phyloP scores from a whole-genome alignment of 2,329 filamentous ascomycete species.

The Arthrobotrys pseudoclavata region DNA sequence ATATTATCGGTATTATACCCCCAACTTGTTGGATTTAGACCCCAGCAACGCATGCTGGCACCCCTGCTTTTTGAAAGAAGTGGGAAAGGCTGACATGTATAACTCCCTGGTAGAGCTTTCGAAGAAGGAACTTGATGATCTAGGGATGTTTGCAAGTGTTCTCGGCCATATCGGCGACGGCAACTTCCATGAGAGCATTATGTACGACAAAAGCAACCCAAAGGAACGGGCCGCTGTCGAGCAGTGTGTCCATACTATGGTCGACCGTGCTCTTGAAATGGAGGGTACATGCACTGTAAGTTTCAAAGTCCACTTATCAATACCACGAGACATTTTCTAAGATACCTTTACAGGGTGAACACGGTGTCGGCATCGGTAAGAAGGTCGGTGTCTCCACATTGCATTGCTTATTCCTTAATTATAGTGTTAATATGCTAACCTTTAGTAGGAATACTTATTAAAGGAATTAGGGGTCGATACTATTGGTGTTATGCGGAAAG shows the following conservation, averaged over 20 bases:
- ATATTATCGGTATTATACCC: constrained; percentile 73
- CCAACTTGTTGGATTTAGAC: constrained; percentile 41
- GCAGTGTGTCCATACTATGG: constrained; percentile 88
- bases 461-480: constrained; percentile 85
- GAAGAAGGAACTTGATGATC: constrained; percentile 87
- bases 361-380: constrained; percentile 87
- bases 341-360: constrained; percentile 74
- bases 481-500: constrained; percentile 83
- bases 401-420: background rate
- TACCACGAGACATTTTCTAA: constrained; percentile 29
- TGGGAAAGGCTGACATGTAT: constrained; percentile 18
- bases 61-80: background rate
- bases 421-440: background rate
- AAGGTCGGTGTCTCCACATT: constrained; percentile 68
- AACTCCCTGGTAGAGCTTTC: constrained; percentile 75
- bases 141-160: constrained; percentile 88
- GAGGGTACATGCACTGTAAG: constrained; percentile 83
- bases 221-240: constrained; percentile 82
- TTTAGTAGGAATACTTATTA: constrained; percentile 73
- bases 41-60: constrained; percentile 32
- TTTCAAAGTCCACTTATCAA: constrained; percentile 12
- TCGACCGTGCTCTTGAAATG: constrained; percentile 90
- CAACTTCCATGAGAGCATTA: constrained; percentile 93
- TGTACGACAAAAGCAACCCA: constrained; percentile 80
- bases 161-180: constrained; percentile 92